Base-by-base conservation (phyloP, 163 green algal genomes). In the Chloromonas sp. region DNA sequence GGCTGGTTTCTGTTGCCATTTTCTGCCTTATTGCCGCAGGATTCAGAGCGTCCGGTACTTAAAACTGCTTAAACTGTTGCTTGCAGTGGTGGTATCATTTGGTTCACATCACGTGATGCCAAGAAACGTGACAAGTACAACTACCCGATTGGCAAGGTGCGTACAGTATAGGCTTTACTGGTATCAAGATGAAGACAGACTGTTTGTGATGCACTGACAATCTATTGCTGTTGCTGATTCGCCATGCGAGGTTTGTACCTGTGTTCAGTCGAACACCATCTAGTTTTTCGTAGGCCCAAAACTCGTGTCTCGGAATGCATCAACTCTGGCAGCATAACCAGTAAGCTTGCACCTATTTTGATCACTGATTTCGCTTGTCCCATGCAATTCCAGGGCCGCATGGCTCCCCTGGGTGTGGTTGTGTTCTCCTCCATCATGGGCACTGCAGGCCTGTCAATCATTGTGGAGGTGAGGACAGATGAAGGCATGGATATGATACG, bases 371-470 rank as follows among this genome's bases (percentile, higher is more conserved):
- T 11, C 71, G 5, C 13, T 58, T 79, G 71, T 36, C 71, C 13
- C 71, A 79, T 36, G 13, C 71, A 14, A 14, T 11, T 58, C 13
- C 79, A 82, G 79, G 58, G 14, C 2, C 79, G 79, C 79, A 82
- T 82, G 79, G 79, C 79, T 2, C 79, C 79, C 59, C 79, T 82
- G 59, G 79, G 79, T 36, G 79, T 82, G 79, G 79, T 82, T 11
- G 79, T 82, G 3, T 82, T 82, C 79, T 82, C 79, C 2, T 61
- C 79, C 79, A 82, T 82, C 79, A 82, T 82, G 79, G 79, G 79
- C 59, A 82, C 79, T 57, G 79, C 79, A 1, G 79, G 79, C 79
- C 1, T 71, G 59, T 71, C 59, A 2, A 82, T 82, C 79, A 82
- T 82, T 36, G 60, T 61, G 13, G 79, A 82, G 79, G 79, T 82